Conservation (phyloP, 768 basidiomycete genomes). For the Heimioporus sp. region DNA sequence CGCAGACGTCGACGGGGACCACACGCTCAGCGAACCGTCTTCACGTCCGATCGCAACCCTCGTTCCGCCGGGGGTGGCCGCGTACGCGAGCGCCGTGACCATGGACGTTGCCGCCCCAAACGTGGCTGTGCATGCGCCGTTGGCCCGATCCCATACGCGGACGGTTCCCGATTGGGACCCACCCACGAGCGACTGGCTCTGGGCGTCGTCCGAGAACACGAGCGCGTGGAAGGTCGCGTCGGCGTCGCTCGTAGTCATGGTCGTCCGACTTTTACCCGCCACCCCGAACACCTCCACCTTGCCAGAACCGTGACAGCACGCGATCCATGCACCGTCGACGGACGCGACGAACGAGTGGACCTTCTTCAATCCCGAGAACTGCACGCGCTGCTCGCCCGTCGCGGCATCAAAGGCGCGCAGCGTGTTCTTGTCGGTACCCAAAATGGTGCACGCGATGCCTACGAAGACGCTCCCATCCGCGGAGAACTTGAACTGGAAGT, state of each 20-base stretch:
- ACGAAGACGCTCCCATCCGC: slow-evolving; percentile 6
- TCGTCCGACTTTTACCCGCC: neutral
- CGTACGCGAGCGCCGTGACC: slow-evolving; percentile 18
- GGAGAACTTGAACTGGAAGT: slow-evolving; percentile 4
- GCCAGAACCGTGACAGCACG: slow-evolving; percentile 6
- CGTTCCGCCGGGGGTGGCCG: neutral
- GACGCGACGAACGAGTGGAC: slow-evolving; percentile 5
- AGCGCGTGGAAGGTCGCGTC: neutral
- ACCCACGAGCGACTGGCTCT: neutral
- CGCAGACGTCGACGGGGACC: slow-evolving; percentile 12
- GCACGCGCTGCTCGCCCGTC: neutral
- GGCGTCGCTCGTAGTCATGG: neutral
- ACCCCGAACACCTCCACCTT: slow-evolving; percentile 3
- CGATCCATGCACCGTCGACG: slow-evolving; percentile 1
- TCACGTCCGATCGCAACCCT: slow-evolving; percentile 4
- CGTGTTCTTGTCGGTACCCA: neutral
- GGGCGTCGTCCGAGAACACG: slow-evolving; percentile 17
- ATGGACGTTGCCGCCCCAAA: neutral
- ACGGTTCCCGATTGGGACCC: slow-evolving; percentile 15
- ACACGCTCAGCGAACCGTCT: slow-evolving; percentile 5
- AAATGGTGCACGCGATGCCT: slow-evolving; percentile 3
- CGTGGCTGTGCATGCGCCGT: slow-evolving; percentile 13
- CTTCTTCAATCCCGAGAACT: slow-evolving; percentile 4
- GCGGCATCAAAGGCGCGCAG: slow-evolving; percentile 6
- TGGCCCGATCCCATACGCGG: slow-evolving; percentile 18